phyloP scores from a whole-genome alignment of 106 monocot genomes.

The Posidonia australis region DNA sequence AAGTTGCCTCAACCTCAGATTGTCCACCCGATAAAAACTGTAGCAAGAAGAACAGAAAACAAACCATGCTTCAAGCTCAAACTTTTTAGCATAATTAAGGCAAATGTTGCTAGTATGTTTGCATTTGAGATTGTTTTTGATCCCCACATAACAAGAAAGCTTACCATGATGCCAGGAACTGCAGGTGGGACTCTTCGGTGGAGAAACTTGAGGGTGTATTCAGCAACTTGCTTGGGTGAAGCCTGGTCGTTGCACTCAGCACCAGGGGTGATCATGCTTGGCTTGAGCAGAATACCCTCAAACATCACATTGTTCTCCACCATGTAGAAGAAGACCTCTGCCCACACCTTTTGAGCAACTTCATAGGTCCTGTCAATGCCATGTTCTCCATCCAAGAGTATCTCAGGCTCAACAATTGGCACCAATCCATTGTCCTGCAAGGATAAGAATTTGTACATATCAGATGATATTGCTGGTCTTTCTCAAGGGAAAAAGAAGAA shows the following conservation, averaged over 20 bases:
- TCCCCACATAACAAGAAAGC: neutral
- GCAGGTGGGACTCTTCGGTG: slow-evolving; percentile 21
- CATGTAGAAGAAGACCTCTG: slow-evolving; percentile 36
- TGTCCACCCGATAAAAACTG: slow-evolving; percentile 38
- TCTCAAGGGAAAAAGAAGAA: neutral
- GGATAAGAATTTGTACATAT: neutral
- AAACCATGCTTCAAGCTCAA: too few relatives aligned
- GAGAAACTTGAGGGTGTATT: slow-evolving; percentile 29
- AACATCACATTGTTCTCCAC: slow-evolving; percentile 34
- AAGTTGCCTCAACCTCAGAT: slow-evolving; percentile 36
- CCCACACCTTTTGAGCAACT: slow-evolving; percentile 31
- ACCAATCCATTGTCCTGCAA: slow-evolving; percentile 32
- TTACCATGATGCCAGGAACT: slow-evolving; percentile 36
- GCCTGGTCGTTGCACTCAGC: slow-evolving; percentile 34
- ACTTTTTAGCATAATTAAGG: too few relatives aligned
- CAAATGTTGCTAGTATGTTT: too few relatives aligned
- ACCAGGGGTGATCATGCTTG: slow-evolving; percentile 38
- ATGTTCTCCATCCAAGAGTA: slow-evolving; percentile 32
- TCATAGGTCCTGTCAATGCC: slow-evolving; percentile 35
- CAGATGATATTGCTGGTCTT: neutral
- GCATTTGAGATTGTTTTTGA: too few relatives aligned
- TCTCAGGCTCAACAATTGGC: slow-evolving; percentile 39
- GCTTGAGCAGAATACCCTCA: slow-evolving; percentile 34
- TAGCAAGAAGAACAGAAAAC: neutral
- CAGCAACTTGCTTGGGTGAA: slow-evolving; percentile 30